phyloP scores from a whole-genome alignment of 2,329 filamentous ascomycete species.

The Penicillium sp. region DNA sequence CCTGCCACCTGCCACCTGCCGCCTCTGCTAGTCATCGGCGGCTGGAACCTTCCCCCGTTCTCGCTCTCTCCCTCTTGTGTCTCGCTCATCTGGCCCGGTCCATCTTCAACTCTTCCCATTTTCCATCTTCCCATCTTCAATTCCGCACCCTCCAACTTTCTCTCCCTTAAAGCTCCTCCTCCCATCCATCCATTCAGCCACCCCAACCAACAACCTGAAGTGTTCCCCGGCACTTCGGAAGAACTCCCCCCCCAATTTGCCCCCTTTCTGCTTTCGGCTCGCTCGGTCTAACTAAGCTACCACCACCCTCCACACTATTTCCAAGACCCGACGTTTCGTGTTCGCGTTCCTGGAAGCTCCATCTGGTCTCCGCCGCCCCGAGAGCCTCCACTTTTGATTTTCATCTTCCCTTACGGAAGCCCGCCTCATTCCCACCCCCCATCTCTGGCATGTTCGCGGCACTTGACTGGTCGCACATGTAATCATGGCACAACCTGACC shows the following conservation, averaged over 20 bases:
- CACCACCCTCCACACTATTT: constrained; percentile 1
- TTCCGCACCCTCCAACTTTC: neutral
- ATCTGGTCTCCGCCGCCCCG: constrained; percentile 23
- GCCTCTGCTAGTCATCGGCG: constrained; percentile 4
- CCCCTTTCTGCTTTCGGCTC: constrained; percentile 20
- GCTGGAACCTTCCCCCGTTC: constrained; percentile 1
- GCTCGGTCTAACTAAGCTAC: constrained; percentile 14
- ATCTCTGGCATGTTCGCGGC: constrained; percentile 39
- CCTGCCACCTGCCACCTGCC: constrained; percentile 16
- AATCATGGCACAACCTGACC: constrained; percentile 52
- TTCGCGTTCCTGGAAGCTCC: constrained; percentile 23
- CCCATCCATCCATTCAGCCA: neutral
- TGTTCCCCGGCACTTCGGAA: constrained; percentile 5
- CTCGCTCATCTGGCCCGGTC: constrained; percentile 1
- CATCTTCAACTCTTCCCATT: constrained; percentile 1
- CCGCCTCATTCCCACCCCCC: constrained; percentile 28
- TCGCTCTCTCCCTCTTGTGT: neutral
- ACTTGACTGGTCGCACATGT: constrained; percentile 46
- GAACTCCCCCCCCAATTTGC: neutral
- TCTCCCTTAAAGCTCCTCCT: neutral
- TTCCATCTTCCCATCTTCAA: neutral
- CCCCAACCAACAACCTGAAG: neutral
- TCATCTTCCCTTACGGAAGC: constrained; percentile 38
- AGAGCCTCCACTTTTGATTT: constrained; percentile 32
- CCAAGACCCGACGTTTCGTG: constrained; percentile 5